Conservation (phyloP, 306 rosid species). For the Castanea sativa region DNA sequence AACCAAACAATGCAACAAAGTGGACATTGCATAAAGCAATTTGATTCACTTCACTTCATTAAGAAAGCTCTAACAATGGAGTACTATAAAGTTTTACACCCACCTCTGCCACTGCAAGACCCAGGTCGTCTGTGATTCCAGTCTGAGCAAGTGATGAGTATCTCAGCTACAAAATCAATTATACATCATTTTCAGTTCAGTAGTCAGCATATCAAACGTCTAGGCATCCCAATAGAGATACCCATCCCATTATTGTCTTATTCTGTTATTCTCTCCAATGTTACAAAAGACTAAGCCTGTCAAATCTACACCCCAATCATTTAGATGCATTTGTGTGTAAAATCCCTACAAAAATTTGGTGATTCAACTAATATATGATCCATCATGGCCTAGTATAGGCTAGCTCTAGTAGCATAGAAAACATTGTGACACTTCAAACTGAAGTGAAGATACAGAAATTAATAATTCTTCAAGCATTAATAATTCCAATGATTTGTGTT, state of each 20-base stretch:
- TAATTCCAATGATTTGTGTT: too few relatives aligned
- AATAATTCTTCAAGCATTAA: too few relatives aligned
- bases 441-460: too few relatives aligned
- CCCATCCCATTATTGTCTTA: not conserved
- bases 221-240: not conserved
- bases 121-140: conserved; percentile 57
- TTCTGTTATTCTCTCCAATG: not conserved
- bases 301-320: not conserved
- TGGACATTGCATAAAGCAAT: too few relatives aligned
- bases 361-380: too few relatives aligned
- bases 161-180: conserved; percentile 56
- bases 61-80: too few relatives aligned
- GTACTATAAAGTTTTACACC: not conserved
- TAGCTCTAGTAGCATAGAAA: too few relatives aligned
- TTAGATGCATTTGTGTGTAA: not conserved
- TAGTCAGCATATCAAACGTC: conserved; percentile 1
- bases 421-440: too few relatives aligned
- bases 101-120: conserved; percentile 68
- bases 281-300: not conserved
- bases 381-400: too few relatives aligned
- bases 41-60: too few relatives aligned
- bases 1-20: too few relatives aligned
- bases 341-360: too few relatives aligned
- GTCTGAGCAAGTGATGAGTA: conserved; percentile 84
- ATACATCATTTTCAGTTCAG: not conserved